phyloP scores from a whole-genome alignment of 2,329 filamentous ascomycete species.

The Colletotrichum spinosum region DNA sequence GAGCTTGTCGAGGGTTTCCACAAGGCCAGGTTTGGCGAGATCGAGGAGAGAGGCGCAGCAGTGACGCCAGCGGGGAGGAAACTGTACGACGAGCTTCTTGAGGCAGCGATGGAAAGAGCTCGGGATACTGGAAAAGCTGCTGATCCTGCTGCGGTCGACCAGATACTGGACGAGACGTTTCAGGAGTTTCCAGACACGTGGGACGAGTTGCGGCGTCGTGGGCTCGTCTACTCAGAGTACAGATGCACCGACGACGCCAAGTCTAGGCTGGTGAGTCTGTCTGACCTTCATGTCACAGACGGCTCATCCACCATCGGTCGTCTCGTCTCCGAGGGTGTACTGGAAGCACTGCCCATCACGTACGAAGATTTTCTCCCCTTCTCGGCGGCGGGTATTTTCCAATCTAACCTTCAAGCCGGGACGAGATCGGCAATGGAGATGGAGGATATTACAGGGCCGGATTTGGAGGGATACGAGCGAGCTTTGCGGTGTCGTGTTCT shows the following conservation, averaged over 20 bases:
- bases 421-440: background rate
- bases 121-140: background rate
- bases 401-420: conserved; percentile 51
- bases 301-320: conserved; percentile 40
- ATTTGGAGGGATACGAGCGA: conserved; percentile 33
- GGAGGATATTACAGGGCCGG: conserved; percentile 2
- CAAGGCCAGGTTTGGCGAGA: conserved; percentile 63
- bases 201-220: conserved; percentile 47
- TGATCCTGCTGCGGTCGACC: conserved; percentile 30
- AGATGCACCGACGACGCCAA: conserved; percentile 15
- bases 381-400: conserved; percentile 64
- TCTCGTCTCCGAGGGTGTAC: conserved; percentile 46
- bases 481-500: conserved; percentile 29
- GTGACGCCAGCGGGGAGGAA: conserved; percentile 57
- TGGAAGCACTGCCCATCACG: conserved; percentile 57
- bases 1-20: conserved; percentile 50
- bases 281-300: background rate
- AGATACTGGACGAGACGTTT: conserved; percentile 46
- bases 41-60: conserved; percentile 64
- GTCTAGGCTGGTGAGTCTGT: background rate
- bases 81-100: conserved; percentile 59
- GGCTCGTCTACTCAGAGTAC: conserved; percentile 55
- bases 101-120: conserved; percentile 40
- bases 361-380: conserved; percentile 67
- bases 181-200: conserved; percentile 55